Base-by-base conservation (phyloP, 345 rosid species). In the Citrus trifoliata region DNA sequence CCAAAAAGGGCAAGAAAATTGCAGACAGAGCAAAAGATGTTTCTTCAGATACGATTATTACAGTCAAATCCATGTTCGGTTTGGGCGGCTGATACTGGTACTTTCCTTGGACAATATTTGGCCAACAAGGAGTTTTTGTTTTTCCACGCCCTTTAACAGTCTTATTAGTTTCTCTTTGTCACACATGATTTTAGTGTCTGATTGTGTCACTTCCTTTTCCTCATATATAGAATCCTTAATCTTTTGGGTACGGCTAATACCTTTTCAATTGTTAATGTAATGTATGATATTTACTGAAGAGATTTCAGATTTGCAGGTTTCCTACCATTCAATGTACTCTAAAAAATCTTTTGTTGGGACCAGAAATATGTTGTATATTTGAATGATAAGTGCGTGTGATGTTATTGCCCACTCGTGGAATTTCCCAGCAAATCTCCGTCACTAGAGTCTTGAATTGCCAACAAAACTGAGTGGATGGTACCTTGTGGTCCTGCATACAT, bases 101-200 rank as follows among this genome's bases (percentile, higher is more conserved):
- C 58, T 18, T 63, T 19, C n/a, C 32, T 8, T 53, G 82, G 79
- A 56, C 64, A 78, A 19, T 40, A 70, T 78, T 82, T 70, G 74
- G 76, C 73, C 82, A 74, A 42, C 73, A 78, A 74, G 61, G 46
- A 35, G 48, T 28, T 38, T 5, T 27, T 30, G 10, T 46, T 27
- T 5, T 33, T n/a, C 37, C 19, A 35, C 24, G 48, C 46, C 32
- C 12, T 25, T 32, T 16, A 22, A 21, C n/a, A 21, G 48, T 7
- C 28, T 12, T 46, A 46, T 46, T 46, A 46, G 14, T 22, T 25
- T 63, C 25, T 42, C 21, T 5, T 21, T 46, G 22, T 3, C 16
- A 75, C 71, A 64, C 71, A 48, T 65, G 71, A 32, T 30, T 65
- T 75, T 32, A 30, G 51, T 64, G 70, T 32, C 22, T 40, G 13